Conservation (phyloP, 192 early-diverging fungal species). For the Rhizophagus prolifer region DNA sequence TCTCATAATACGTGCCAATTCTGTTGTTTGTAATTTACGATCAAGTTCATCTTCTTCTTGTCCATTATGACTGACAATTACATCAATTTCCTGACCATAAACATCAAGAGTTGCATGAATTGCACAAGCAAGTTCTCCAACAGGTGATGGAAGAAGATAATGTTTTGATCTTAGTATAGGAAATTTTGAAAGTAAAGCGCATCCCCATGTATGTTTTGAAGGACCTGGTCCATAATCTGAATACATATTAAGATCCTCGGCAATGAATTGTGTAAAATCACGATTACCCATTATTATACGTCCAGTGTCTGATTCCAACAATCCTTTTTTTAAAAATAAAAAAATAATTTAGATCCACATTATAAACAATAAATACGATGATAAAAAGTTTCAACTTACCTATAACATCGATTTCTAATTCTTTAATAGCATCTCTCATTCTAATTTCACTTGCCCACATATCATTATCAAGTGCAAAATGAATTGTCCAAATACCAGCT, state of each 20-base stretch:
- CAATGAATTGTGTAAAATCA: slow-evolving; percentile 76
- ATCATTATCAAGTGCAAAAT: slow-evolving; percentile 83
- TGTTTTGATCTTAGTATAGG: slow-evolving; percentile 74
- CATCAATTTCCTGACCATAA: slow-evolving; percentile 74
- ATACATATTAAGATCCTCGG: slow-evolving; percentile 75
- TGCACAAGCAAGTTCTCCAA: slow-evolving; percentile 79
- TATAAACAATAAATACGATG: background rate
- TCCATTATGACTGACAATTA: slow-evolving; percentile 82
- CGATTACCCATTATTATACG: slow-evolving; percentile 86
- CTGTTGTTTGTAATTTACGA: slow-evolving; percentile 72
- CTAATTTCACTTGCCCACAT: slow-evolving; percentile 78
- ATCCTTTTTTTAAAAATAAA: slow-evolving; percentile 33
- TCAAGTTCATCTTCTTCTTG: slow-evolving; percentile 77
- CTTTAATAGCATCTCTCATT: slow-evolving; percentile 72
- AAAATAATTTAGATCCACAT: too few relatives aligned
- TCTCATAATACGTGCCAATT: slow-evolving; percentile 76
- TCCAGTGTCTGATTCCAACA: slow-evolving; percentile 76
- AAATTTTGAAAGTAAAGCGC: slow-evolving; percentile 81
- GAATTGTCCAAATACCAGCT: slow-evolving; percentile 82
- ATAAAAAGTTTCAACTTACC: slow-evolving; percentile 35
- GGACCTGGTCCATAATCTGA: slow-evolving; percentile 82
- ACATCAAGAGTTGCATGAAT: slow-evolving; percentile 86
- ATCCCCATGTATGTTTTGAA: slow-evolving; percentile 86
- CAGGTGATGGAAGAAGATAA: slow-evolving; percentile 76
- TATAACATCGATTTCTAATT: slow-evolving; percentile 79